Evolutionary conservation across 2,329 filamentous ascomycete species (phyloP).

Genomic region (Colletotrichum sp.): DNA sequence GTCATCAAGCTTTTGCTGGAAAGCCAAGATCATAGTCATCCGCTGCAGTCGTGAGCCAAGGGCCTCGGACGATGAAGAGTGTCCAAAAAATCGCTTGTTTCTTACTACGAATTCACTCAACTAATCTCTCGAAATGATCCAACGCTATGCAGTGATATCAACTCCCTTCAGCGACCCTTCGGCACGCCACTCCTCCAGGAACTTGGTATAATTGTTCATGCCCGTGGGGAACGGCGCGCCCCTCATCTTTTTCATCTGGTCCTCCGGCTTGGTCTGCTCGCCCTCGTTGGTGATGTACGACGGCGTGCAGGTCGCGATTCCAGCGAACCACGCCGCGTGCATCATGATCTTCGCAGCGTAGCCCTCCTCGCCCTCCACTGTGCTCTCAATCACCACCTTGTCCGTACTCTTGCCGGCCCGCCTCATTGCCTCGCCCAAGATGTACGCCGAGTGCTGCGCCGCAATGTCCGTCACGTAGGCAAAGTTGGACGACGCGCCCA

Average conservation of each 20-base stretch:
- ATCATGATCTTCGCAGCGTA: conserved; percentile 48
- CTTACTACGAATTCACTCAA: background rate
- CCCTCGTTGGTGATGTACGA: conserved; percentile 57
- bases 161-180: conserved; percentile 32
- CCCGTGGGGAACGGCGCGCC: conserved; percentile 34
- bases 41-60: background rate
- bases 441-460: conserved; percentile 47
- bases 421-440: conserved; percentile 28
- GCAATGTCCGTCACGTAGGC: conserved; percentile 38
- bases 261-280: conserved; percentile 29
- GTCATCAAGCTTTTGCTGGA: rapidly evolving
- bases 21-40: background rate
- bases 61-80: background rate
- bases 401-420: conserved; percentile 19
- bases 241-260: conserved; percentile 34
- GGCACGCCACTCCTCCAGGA: conserved; percentile 31
- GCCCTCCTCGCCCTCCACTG: conserved; percentile 47
- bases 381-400: conserved; percentile 45
- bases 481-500: conserved; percentile 42
- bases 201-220: conserved; percentile 33
- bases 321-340: conserved; percentile 42
- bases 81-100: background rate
- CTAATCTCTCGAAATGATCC: background rate
- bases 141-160: background rate
- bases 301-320: conserved; percentile 56